phyloP scores from a whole-genome alignment of 2,329 filamentous ascomycete genomes.

The Pestalotiopsis sp. region DNA sequence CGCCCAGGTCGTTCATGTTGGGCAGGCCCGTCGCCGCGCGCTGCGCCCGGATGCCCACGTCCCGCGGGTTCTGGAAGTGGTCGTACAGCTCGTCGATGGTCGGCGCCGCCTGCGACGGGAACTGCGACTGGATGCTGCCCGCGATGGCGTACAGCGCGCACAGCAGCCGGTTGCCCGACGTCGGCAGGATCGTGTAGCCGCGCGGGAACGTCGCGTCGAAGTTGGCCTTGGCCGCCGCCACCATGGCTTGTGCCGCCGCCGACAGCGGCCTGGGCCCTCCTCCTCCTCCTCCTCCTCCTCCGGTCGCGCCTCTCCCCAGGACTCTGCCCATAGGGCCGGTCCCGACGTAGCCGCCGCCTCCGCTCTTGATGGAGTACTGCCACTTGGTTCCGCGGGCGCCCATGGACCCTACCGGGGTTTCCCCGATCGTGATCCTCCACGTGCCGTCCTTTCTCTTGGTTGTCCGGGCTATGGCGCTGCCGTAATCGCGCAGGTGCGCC shows the following conservation, averaged over 20 bases:
- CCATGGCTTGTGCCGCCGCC: slow-evolving; percentile 25
- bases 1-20: slow-evolving; percentile 11
- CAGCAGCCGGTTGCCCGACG: neutral
- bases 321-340: too few relatives aligned
- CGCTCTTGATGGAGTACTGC: too few relatives aligned
- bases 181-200: slow-evolving; percentile 10
- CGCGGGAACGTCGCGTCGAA: slow-evolving; percentile 15
- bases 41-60: neutral
- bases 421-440: neutral
- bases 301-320: too few relatives aligned
- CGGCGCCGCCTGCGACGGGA: slow-evolving; percentile 1
- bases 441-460: slow-evolving; percentile 7
- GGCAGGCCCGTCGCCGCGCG: neutral
- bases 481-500: neutral
- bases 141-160: slow-evolving; percentile 15
- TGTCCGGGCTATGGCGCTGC: neutral
- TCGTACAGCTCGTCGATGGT: neutral
- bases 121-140: slow-evolving; percentile 12
- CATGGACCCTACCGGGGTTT: neutral
- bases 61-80: neutral
- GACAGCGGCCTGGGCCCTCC: neutral
- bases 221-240: neutral
- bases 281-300: neutral
- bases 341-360: too few relatives aligned
- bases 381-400: neutral